These are phyloP conservation scores for Septoria linicola DNA, from an alignment of 2,329 filamentous ascomycete genomes.

Conservation along the genomic window DNA sequence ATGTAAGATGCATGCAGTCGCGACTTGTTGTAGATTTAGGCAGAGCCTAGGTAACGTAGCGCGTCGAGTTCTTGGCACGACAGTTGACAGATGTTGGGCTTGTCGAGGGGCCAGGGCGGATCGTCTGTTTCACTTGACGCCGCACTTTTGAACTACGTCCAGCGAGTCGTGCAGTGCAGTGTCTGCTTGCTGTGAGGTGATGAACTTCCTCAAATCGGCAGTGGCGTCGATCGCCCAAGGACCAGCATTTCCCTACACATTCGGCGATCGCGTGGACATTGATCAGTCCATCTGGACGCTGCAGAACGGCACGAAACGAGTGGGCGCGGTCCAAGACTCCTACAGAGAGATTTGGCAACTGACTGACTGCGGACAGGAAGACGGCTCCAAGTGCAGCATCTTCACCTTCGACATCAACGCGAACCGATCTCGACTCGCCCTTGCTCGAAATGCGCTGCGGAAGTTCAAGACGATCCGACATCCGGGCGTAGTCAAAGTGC, in stretches of 20 bases:
- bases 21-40: too few species aligned
- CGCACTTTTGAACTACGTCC: too few species aligned
- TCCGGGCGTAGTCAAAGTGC: conserved; percentile 87
- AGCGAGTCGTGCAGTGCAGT: too few species aligned
- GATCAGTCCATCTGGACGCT: conserved; percentile 96
- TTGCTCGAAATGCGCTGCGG: conserved; percentile 90
- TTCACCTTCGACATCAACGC: conserved; percentile 89
- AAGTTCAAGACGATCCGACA: conserved; percentile 92
- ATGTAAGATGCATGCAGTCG: too few species aligned
- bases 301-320: conserved; percentile 88
- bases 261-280: conserved; percentile 88
- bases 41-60: too few species aligned
- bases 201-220: conserved; percentile 98
- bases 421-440: conserved; percentile 76
- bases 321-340: conserved; percentile 43
- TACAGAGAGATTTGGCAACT: neutral
- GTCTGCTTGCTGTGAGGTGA: too few species aligned
- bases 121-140: too few species aligned
- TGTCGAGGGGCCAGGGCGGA: too few species aligned
- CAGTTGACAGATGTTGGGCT: too few species aligned
- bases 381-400: conserved; percentile 90
- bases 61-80: too few species aligned
- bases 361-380: conserved; percentile 62
- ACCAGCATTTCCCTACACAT: conserved; percentile 85
- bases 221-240: conserved; percentile 96